Conservation (phyloP, 2,329 filamentous ascomycete genomes). For the Berkeleyomyces rouxiae region DNA sequence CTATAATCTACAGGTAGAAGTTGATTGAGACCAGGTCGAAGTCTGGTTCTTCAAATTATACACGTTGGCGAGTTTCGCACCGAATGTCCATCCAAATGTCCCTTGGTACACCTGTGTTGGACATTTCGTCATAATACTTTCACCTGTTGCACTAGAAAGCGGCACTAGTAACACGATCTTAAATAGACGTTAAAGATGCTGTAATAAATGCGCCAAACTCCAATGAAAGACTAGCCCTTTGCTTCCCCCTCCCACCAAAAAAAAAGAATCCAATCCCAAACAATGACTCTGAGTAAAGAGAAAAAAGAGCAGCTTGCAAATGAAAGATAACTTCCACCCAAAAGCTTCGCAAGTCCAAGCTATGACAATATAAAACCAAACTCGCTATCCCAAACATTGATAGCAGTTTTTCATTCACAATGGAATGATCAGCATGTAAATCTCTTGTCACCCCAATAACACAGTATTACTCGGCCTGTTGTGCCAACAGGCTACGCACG, state of each 20-base stretch:
- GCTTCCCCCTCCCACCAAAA: neutral
- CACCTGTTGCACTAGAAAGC: no score
- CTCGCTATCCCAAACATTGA: neutral
- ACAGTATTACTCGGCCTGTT: conserved; percentile 21
- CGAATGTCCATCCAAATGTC: no score
- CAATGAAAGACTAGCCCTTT: neutral
- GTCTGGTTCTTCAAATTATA: no score
- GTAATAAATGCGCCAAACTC: neutral
- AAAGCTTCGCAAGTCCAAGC: neutral
- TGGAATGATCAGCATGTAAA: neutral
- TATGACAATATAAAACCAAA: neutral
- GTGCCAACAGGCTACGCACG: conserved; percentile 24
- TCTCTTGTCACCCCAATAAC: neutral
- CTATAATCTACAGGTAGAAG: no score
- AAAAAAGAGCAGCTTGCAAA: neutral
- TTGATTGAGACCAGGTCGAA: no score
- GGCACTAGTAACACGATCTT: no score
- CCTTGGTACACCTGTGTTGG: neutral
- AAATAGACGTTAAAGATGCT: neutral
- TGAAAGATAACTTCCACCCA: neutral
- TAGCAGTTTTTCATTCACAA: neutral
- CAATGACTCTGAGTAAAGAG: neutral
- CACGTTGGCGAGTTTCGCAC: no score
- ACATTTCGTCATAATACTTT: neutral
- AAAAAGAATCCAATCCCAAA: neutral